Evolutionary conservation across 768 basidiomycete species (phyloP).

Genomic region (Suillus lakei): DNA sequence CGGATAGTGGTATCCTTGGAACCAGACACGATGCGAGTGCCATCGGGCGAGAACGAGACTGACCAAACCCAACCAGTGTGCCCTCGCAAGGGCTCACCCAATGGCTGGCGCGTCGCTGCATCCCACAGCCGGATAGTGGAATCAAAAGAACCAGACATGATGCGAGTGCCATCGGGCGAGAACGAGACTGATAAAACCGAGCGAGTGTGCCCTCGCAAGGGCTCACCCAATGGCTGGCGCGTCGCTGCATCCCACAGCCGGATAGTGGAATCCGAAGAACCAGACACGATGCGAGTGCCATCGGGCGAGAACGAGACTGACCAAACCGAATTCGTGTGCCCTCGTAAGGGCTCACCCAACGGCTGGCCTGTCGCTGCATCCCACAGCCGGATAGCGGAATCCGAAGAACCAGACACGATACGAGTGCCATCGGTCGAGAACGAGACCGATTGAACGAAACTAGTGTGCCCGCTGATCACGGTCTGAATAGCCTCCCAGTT

Average conservation of each 20-base stretch:
- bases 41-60: constrained; percentile 23
- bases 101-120: neutral
- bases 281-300: constrained; percentile 10
- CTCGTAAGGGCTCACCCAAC: constrained; percentile 6
- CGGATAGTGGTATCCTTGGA: constrained; percentile 18
- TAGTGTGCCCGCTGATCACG: constrained; percentile 5
- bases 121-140: no score
- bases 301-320: constrained; percentile 20
- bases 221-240: neutral
- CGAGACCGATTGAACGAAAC: neutral
- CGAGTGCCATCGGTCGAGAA: constrained; percentile 15
- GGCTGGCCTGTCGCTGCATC: constrained; percentile 16
- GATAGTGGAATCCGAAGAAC: constrained; percentile 18
- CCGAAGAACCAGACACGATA: constrained; percentile 22
- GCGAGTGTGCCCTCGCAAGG: constrained; percentile 13
- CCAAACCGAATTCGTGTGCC: neutral
- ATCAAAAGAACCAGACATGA: constrained; percentile 22
- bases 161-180: constrained; percentile 15
- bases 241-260: constrained; percentile 4
- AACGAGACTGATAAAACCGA: constrained; percentile 13
- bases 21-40: constrained; percentile 22
- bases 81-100: constrained; percentile 11
- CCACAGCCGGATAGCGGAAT: constrained; percentile 24
- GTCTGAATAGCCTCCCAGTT: constrained; percentile 10
- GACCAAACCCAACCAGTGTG: constrained; percentile 16